Conservation (phyloP, 2,329 filamentous ascomycete species). For the Aureobasidium sp. region DNA sequence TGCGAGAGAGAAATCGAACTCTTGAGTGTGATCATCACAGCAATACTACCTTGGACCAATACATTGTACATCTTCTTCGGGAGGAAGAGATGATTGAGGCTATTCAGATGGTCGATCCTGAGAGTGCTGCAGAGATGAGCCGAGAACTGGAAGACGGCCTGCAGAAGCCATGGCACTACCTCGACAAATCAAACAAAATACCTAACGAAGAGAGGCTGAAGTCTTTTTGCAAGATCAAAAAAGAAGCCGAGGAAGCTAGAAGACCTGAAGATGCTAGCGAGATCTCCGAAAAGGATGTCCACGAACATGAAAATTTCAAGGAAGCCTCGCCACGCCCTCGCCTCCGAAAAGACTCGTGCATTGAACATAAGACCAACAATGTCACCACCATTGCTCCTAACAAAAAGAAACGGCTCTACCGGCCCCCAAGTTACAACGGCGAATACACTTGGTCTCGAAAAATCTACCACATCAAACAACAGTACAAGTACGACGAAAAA, state of each 20-base stretch:
- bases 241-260: neutral
- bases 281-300: neutral
- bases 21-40: neutral
- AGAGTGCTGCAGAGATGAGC: neutral
- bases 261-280: neutral
- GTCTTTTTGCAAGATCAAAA: neutral
- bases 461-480: neutral
- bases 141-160: neutral
- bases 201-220: neutral
- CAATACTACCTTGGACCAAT: neutral
- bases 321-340: neutral
- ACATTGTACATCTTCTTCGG: neutral
- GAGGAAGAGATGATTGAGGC: constrained; percentile 4
- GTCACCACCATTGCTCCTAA: neutral
- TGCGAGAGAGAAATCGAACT: neutral
- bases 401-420: neutral
- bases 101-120: neutral
- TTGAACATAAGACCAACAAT: neutral
- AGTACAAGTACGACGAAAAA: neutral
- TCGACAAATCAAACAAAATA: neutral
- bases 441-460: neutral
- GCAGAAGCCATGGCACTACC: neutral
- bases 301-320: neutral
- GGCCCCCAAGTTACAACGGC: neutral
- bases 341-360: neutral